Evolutionary conservation across 2,329 filamentous ascomycete genomes (phyloP), one percentile per base, ranked within the genome.

Genomic region (Alternaria triticimaculans): DNA sequence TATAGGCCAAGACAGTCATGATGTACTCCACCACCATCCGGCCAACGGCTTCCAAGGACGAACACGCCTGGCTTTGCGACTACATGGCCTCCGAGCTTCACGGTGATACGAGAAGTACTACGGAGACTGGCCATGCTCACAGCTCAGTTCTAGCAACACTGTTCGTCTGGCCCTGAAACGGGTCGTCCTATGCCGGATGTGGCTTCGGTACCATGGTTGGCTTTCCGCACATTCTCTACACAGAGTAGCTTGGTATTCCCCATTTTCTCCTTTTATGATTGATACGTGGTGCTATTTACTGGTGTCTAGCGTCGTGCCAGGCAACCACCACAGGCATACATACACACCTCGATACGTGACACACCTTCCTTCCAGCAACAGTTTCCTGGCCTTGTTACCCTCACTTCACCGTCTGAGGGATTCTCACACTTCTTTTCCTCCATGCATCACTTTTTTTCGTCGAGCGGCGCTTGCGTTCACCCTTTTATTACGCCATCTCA

Each of bases 281-380:
- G 54, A 66, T 64, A 57, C 49, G 57, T 74, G 72, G 69, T 72
- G 67, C 70, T 73, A 37, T 74, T 74, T 71, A 74, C 68, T 68
- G 65, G 67, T 63, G 63, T 68, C 58, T 71, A 73, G 70, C 62
- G 55, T 58, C 55, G 62, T 63, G 55, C 57, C 41, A 48, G 60
- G 57, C 37, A 33, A 45, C 30, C 44, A 28, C 33, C 21, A 12
- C 58, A 33, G 44, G 54, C 62, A 21, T 60, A 51, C 37, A 43
- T 26, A 43, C 28, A 43, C 45, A 46, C 20, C 15, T 50, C 54
- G 54, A 51, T 49, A 48, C 44, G 60, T 60, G 56, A 63, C 15
- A 48, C 25, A 18, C 46, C 26, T 21, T n/a, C 45, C 33, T 45
- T n/a, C 26, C 41, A 41, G 41, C 55, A 21, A 37, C 50, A 54